These are phyloP conservation scores for Ensete glaucum DNA, from an alignment of 176 grass and related monocot species.

Conservation along the genomic window DNA sequence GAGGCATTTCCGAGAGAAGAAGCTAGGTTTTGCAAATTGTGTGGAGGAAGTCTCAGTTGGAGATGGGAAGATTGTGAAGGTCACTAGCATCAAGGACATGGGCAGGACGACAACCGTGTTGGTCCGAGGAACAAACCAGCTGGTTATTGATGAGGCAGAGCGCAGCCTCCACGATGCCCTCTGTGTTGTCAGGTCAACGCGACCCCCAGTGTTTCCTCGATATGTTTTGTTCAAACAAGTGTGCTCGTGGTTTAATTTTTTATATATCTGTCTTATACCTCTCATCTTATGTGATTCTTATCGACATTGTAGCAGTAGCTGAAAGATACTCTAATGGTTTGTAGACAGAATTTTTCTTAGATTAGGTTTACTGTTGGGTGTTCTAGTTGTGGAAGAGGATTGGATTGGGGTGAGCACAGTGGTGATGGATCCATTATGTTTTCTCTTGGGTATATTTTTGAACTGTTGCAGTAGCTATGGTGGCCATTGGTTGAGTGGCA, in stretches of 20 bases:
- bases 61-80: conserved; percentile 72
- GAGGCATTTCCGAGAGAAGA: conserved; percentile 51
- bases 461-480: no score
- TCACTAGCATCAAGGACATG: conserved; percentile 79
- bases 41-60: conserved; percentile 83
- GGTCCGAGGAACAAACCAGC: conserved; percentile 70
- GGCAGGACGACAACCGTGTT: conserved; percentile 68
- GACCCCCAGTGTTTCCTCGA: not conserved
- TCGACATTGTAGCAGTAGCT: not conserved
- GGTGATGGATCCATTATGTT: no score
- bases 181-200: conserved; percentile 73
- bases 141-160: conserved; percentile 91
- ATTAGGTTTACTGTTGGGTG: not conserved
- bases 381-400: not conserved
- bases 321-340: not conserved
- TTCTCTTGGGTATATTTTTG: no score
- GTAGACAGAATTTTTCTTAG: not conserved
- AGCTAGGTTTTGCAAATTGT: conserved; percentile 64
- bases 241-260: not conserved
- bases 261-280: not conserved
- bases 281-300: not conserved
- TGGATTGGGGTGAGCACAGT: not conserved
- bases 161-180: conserved; percentile 90
- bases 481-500: no score
- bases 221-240: not conserved